Evolutionary conservation across 2,329 filamentous ascomycete species (phyloP).

Genomic region (Aspergillus sp.): DNA sequence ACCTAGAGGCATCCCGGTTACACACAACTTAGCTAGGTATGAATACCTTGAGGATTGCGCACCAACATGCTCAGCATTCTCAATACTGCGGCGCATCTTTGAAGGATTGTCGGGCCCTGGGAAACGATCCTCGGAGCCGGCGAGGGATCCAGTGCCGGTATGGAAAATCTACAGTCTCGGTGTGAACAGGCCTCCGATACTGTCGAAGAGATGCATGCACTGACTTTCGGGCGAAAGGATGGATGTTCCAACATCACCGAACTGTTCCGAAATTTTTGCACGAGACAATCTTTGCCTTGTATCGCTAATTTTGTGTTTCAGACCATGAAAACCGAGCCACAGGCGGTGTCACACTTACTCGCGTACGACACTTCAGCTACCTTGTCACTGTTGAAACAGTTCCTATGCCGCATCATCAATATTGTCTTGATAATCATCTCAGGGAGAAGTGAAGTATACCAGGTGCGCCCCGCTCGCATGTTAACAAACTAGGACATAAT

Average conservation of each 20-base stretch:
- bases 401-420: conserved; percentile 51
- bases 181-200: neutral
- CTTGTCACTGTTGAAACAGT: conserved; percentile 80
- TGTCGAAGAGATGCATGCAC: conserved; percentile 8
- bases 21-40: neutral
- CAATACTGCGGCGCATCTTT: conserved; percentile 83
- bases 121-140: conserved; percentile 73
- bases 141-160: conserved; percentile 50
- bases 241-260: conserved; percentile 87
- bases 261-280: conserved; percentile 95
- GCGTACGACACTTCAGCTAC: conserved; percentile 90
- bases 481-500: conserved; percentile 63
- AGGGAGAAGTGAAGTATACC: conserved; percentile 45
- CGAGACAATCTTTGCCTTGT: conserved; percentile 84
- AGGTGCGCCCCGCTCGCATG: conserved; percentile 68
- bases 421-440: conserved; percentile 2
- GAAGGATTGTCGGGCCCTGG: conserved; percentile 78
- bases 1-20: conserved; percentile 9
- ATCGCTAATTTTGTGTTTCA: conserved; percentile 60
- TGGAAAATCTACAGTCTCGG: conserved; percentile 52
- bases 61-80: conserved; percentile 84
- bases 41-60: conserved; percentile 34
- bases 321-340: conserved; percentile 9
- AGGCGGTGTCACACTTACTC: conserved; percentile 57
- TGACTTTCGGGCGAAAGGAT: conserved; percentile 80